A percentile compares a stretch with the other conserved stretches of the same genome.
phyloP scores from a whole-genome alignment of 75 land plant species.

The Azolla pinnata region DNA sequence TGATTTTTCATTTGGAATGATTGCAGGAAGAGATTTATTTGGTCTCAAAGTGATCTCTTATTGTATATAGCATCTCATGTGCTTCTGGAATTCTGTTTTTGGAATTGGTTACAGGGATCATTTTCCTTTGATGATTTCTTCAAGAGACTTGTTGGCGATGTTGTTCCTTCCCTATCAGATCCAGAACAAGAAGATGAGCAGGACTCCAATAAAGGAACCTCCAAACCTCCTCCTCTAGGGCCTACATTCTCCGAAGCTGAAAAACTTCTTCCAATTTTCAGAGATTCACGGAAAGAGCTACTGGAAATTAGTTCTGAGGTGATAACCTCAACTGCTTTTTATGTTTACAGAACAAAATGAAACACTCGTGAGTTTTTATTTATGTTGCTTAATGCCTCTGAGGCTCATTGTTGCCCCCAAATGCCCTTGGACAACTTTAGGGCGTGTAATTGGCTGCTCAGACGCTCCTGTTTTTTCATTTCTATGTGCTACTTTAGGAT shows the following conservation, averaged over 20 bases:
- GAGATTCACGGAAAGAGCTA: constrained; percentile 69
- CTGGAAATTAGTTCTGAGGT: constrained; percentile 72
- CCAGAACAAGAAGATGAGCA: constrained; percentile 60
- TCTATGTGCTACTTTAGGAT: too few species aligned
- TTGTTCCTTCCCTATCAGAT: constrained; percentile 40
- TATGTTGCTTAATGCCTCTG: neutral
- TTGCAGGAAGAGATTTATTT: too few species aligned
- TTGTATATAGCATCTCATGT: neutral
- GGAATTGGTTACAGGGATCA: constrained; percentile 58
- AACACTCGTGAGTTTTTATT: too few species aligned
- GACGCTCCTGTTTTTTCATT: too few species aligned
- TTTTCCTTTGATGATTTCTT: constrained; percentile 94
- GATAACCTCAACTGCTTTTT: too few species aligned
- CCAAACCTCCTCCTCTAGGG: constrained; percentile 37
- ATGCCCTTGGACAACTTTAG: too few species aligned
- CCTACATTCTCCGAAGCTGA: constrained; percentile 79
- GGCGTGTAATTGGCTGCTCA: too few species aligned
- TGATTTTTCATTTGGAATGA: too few species aligned
- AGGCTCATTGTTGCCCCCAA: too few species aligned
- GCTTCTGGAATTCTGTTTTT: too few species aligned
- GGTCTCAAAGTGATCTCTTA: too few species aligned
- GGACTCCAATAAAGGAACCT: constrained; percentile 30
- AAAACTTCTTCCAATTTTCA: constrained; percentile 55
- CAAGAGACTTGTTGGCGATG: constrained; percentile 70
- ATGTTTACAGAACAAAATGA: too few species aligned